Conservation (phyloP, 257 asterid genomes). For the Solanum commersonii region DNA sequence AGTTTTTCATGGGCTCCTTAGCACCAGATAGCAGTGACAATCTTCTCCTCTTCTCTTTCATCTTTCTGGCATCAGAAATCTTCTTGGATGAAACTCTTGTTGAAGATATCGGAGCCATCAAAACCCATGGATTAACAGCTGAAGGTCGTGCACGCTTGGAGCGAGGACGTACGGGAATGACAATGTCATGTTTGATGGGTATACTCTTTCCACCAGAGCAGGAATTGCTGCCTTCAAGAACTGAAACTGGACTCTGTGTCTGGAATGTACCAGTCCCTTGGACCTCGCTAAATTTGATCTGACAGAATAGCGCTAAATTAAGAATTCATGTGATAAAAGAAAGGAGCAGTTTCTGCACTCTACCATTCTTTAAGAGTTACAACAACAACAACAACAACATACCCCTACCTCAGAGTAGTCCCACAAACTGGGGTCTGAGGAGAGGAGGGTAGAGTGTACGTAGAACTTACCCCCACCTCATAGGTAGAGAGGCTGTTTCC, state of each 20-base stretch:
- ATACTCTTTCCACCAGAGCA: conserved; percentile 28
- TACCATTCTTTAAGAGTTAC: not conserved
- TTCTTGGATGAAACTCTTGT: conserved; percentile 14
- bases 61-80: conserved; percentile 21
- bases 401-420: not conserved
- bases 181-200: conserved; percentile 19
- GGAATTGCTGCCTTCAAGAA: conserved; percentile 55
- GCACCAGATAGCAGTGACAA: not conserved
- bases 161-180: conserved; percentile 42
- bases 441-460: not conserved
- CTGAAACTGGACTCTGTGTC: conserved; percentile 66
- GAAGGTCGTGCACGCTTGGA: conserved; percentile 60
- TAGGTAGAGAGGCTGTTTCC: not conserved
- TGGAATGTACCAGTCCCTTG: conserved; percentile 32
- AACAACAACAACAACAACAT: not conserved
- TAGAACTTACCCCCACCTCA: not conserved
- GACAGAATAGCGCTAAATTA: conserved; percentile 1
- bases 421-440: not conserved
- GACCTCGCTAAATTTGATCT: conserved; percentile 10
- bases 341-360: conserved; percentile 2
- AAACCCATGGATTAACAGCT: conserved; percentile 43
- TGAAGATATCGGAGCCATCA: conserved; percentile 18
- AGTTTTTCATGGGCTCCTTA: not conserved
- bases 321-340: not conserved
- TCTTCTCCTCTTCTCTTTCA: conserved; percentile 23